Evolutionary conservation across 306 rosid species (phyloP).

Genomic region (Gleditsia sinensis): DNA sequence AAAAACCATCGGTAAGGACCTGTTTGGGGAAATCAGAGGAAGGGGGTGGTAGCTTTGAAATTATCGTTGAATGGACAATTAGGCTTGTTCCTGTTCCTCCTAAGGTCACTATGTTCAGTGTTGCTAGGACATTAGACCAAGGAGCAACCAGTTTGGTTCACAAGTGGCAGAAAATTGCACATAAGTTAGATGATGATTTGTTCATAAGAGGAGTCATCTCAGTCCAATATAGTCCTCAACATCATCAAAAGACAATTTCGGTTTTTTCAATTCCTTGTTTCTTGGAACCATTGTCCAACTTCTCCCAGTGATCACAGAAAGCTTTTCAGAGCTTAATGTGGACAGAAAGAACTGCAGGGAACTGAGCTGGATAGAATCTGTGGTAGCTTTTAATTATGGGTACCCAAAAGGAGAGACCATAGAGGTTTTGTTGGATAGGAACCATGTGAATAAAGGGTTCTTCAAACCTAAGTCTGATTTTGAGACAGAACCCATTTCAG

Average conservation of each 20-base stretch:
- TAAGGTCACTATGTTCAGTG: slow-evolving; percentile 38
- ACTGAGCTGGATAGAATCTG: slow-evolving; percentile 76
- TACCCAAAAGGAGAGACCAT: slow-evolving; percentile 62
- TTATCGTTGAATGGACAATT: slow-evolving; percentile 50
- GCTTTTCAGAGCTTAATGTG: slow-evolving; percentile 71
- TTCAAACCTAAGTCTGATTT: slow-evolving; percentile 89
- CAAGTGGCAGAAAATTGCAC: slow-evolving; percentile 68
- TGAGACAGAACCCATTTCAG: slow-evolving; percentile 60
- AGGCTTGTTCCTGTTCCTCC: slow-evolving; percentile 46
- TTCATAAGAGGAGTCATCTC: slow-evolving; percentile 51
- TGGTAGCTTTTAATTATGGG: slow-evolving; percentile 53
- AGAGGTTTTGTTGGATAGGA: background rate
- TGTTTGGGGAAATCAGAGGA: slow-evolving; percentile 67
- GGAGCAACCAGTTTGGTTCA: slow-evolving; percentile 35
- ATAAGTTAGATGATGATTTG: slow-evolving; percentile 59
- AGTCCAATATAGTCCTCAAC: background rate
- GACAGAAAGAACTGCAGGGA: slow-evolving; percentile 50
- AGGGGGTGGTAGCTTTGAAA: slow-evolving; percentile 65
- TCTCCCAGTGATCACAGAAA: slow-evolving; percentile 48
- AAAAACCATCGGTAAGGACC: slow-evolving; percentile 47
- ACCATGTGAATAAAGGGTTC: slow-evolving; percentile 41
- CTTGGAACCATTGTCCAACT: slow-evolving; percentile 59
- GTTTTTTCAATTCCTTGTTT: slow-evolving; percentile 53
- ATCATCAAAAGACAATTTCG: slow-evolving; percentile 43
- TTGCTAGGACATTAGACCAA: slow-evolving; percentile 31